Base-by-base conservation (phyloP, 1,139 yeast species). In the Pichia sp. region DNA sequence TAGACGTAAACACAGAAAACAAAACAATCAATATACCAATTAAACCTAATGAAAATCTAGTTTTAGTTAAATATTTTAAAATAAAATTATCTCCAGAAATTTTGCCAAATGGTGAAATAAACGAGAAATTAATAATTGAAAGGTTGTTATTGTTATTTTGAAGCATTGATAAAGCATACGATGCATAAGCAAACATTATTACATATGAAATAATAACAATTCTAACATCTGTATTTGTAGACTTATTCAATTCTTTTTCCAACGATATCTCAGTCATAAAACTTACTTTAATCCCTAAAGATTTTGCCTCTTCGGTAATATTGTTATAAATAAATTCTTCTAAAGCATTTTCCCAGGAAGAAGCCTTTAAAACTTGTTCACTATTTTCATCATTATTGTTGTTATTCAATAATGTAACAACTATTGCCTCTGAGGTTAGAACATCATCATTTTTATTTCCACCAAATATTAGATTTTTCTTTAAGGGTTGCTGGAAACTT, bases 131-230 rank as follows among this genome's bases (percentile, higher is more conserved):
- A n/a, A 38, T 33, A 7, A 35, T 32, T 3, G 47, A 40, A 6
- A 38, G 26, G 13, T 33, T 29, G 9, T 30, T 38, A 22, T 21
- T 18, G 14, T 14, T 20, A 15, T 21, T 22, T 7, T 28, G 36
- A 24, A 14, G 31, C 7, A 42, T 21, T 3, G 42, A 38, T 16
- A 87, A 68, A 0, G 96, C 88, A 43, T 87, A 58, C 0, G 96
- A 82, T 0, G 95, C 94, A 58, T 91, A 91, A 0, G 86, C 50
- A 55, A 91, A 88, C 98, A 91, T 91, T n/a, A 79, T 71, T 29
- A 87, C 46, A 56, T 91, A 91, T 1, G 96, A 88, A 7, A 84
- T 57, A 1, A 76, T 65, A 6, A 91, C 76, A 38, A 87, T 80
- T 43, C 70, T 69, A 5, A 80, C 69, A 57, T 91, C 97, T 1